phyloP scores from a whole-genome alignment of 768 basidiomycete species.

The Paxillus involutus region DNA sequence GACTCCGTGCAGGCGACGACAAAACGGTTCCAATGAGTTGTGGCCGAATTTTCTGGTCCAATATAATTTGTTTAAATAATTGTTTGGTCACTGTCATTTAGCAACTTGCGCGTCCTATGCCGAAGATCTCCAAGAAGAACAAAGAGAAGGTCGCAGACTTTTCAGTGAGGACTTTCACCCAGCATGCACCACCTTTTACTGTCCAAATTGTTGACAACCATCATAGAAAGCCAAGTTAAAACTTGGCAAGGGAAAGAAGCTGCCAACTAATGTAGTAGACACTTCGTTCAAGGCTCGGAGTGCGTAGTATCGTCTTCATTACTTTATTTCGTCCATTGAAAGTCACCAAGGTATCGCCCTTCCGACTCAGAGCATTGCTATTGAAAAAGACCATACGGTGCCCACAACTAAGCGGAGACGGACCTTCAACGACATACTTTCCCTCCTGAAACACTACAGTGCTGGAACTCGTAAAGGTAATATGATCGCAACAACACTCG shows the following conservation, averaged over 20 bases:
- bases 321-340: slow-evolving; percentile 7
- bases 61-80: no score
- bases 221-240: slow-evolving; percentile 92
- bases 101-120: slow-evolving; percentile 46
- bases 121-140: slow-evolving; percentile 83
- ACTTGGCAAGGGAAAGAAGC: slow-evolving; percentile 91
- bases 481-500: not conserved
- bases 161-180: slow-evolving; percentile 43
- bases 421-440: slow-evolving; percentile 72
- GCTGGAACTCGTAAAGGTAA: slow-evolving; percentile 71
- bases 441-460: slow-evolving; percentile 84
- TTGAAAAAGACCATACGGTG: slow-evolving; percentile 50
- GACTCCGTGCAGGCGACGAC: no score
- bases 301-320: slow-evolving; percentile 46
- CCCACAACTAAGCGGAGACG: slow-evolving; percentile 80
- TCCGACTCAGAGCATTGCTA: slow-evolving; percentile 76
- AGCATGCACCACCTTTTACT: not conserved
- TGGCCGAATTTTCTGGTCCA: no score
- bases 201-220: not conserved
- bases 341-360: slow-evolving; percentile 76
- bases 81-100: no score
- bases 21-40: no score
- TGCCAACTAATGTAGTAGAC: slow-evolving; percentile 82
- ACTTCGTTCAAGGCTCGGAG: slow-evolving; percentile 96
- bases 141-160: slow-evolving; percentile 90